Conservation (phyloP, 805 yeast species). For the Kurtzmaniella cleridarum region DNA sequence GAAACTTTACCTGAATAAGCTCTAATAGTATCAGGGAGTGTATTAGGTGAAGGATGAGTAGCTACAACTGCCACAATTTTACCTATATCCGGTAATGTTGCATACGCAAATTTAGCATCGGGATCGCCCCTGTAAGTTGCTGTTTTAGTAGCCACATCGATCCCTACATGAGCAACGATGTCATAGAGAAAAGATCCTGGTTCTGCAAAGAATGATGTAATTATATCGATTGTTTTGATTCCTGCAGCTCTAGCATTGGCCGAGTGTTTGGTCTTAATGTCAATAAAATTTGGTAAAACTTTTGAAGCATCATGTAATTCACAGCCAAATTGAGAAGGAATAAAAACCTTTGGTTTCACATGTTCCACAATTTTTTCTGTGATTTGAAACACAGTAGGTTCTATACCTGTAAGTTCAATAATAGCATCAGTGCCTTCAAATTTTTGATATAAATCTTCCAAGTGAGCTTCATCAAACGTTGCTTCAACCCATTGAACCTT, state of each 20-base stretch:
- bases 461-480: slow-evolving; percentile 17
- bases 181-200: slow-evolving; percentile 33
- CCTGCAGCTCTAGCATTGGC: slow-evolving; percentile 37
- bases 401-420: slow-evolving; percentile 37
- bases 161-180: slow-evolving; percentile 29
- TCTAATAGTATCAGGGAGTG: slow-evolving; percentile 40
- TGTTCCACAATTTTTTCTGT: slow-evolving; percentile 34
- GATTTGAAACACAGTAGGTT: slow-evolving; percentile 24
- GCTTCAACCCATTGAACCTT: slow-evolving; percentile 35
- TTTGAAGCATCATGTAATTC: slow-evolving; percentile 27
- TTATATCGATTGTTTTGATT: slow-evolving; percentile 41
- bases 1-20: slow-evolving; percentile 38
- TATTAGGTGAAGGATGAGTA: slow-evolving; percentile 23
- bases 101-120: slow-evolving; percentile 26
- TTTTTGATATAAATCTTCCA: slow-evolving; percentile 25
- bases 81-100: slow-evolving; percentile 40
- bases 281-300: slow-evolving; percentile 30
- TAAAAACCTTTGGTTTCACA: slow-evolving; percentile 45
- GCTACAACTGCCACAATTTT: slow-evolving; percentile 37
- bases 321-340: slow-evolving; percentile 59
- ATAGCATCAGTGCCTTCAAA: slow-evolving; percentile 48
- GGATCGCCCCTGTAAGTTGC: slow-evolving; percentile 38
- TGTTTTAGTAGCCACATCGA: slow-evolving; percentile 27
- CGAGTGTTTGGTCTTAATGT: slow-evolving; percentile 30
- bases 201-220: slow-evolving; percentile 33